These are phyloP conservation scores for sunflower (Helianthus annuus) DNA, from an alignment of 129 eudicot genomes.

Conservation along the genomic window DNA sequence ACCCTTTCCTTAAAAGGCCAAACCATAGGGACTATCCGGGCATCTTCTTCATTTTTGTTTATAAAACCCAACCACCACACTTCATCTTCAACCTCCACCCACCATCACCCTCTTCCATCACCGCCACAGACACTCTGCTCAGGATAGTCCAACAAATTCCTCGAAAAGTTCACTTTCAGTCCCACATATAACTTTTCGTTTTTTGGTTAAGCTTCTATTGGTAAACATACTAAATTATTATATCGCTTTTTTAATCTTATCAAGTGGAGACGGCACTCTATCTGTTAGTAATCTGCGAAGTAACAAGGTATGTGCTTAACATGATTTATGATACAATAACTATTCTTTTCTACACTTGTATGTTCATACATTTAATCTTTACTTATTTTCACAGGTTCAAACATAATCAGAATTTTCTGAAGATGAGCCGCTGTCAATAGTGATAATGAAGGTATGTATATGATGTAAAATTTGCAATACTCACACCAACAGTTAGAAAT, in stretches of 20 bases:
- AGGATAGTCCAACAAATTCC: no score
- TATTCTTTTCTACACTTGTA: slow-evolving; percentile 1
- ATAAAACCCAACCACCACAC: no score
- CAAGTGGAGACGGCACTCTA: slow-evolving; percentile 95
- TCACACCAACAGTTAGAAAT: not conserved
- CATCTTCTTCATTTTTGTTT: no score
- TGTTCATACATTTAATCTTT: slow-evolving; percentile 6
- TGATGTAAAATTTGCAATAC: not conserved
- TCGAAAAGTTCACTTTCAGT: no score
- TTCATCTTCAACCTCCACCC: no score
- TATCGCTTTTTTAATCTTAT: slow-evolving; percentile 10
- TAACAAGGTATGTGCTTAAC: slow-evolving; percentile 55
- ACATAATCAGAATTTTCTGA: slow-evolving; percentile 94
- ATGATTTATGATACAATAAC: not conserved
- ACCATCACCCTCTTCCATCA: no score
- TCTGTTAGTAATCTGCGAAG: slow-evolving; percentile 96
- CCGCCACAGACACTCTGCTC: no score
- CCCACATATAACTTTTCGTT: no score
- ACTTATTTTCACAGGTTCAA: slow-evolving; percentile 60
- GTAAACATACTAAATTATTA: slow-evolving; percentile 5
- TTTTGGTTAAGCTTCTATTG: slow-evolving; percentile 1
- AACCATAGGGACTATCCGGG: no score
- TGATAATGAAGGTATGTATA: slow-evolving; percentile 82
- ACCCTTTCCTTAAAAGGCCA: no score
- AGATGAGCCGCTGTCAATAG: slow-evolving; percentile 89